Evolutionary conservation across 176 grass and related monocot species (phyloP), one percentile per base, ranked within the genome.

Genomic region (Raddia distichophylla): DNA sequence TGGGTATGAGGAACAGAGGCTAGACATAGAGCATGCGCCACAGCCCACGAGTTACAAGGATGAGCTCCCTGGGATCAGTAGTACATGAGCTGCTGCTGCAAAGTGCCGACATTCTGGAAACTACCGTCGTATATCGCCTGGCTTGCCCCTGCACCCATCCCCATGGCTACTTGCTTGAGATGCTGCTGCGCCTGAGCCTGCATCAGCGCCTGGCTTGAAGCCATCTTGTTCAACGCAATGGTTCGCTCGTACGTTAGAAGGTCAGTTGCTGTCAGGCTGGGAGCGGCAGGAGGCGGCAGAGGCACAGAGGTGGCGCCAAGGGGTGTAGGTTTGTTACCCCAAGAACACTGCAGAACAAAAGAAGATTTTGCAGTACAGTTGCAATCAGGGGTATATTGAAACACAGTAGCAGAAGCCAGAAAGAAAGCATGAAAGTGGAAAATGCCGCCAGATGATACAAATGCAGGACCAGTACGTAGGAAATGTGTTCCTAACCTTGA

Each of bases 261-360:
- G 16, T 92, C 82, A 4, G 87, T 61, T 14, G 87, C 78, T 0
- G 87, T 64, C 15, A 90, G 42, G 16, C 79, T 80, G 15, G 85
- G 82, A 43, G 81, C 81, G 13, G 76, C 90, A 7, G 93, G 93
- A 48, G 93, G 90, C 0, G 90, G 93, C n/a, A 95, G 82, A 16
- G 90, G 93, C 11, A 65, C 71, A 7, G 93, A 95, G 16, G 62
- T 55, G 52, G 80, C 77, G 51, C 91, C 91, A 15, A 81, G 81
- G 22, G 91, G 94, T 12, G 88, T 97, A 16, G 91, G 94, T 69
- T 97, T 97, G 84, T 89, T 97, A 54, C 94, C 94, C 94, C 94
- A 97, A 8, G 93, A 96, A 91, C 93, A 96, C 93, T 96, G 69
- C 64, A 64, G 15, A 56, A 67, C 14, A 65, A 79, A 49, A 56